Conservation (phyloP, 2,329 filamentous ascomycete genomes). For the Exophiala spinifera region DNA sequence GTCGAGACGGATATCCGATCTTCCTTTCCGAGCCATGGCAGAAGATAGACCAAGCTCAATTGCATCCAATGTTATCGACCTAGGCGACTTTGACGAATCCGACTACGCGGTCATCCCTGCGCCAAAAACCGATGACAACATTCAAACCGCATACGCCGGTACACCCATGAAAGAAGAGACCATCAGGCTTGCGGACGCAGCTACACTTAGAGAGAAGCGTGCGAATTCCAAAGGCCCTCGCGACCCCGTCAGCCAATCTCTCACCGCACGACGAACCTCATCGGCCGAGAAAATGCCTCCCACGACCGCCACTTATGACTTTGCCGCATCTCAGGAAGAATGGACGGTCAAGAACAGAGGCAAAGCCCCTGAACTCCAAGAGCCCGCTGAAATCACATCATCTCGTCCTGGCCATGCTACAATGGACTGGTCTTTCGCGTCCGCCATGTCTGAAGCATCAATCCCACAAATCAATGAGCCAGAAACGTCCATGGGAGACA, state of each 20-base stretch:
- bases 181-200: conserved; percentile 50
- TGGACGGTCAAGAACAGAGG: conserved; percentile 25
- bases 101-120: conserved; percentile 51
- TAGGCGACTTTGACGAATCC: conserved; percentile 50
- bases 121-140: conserved; percentile 42
- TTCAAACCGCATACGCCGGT: conserved; percentile 49
- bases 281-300: conserved; percentile 35
- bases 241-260: conserved; percentile 37
- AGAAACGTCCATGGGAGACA: conserved; percentile 2
- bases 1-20: conserved; percentile 48
- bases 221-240: conserved; percentile 46
- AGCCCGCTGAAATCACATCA: conserved; percentile 26
- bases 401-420: conserved; percentile 24
- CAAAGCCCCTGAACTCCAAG: conserved; percentile 26
- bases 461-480: conserved; percentile 19
- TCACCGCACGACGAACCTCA: conserved; percentile 30
- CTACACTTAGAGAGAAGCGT: conserved; percentile 56
- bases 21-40: conserved; percentile 45
- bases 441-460: conserved; percentile 39
- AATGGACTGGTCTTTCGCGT: conserved; percentile 43
- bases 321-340: conserved; percentile 36
- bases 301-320: conserved; percentile 47
- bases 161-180: conserved; percentile 42
- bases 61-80: conserved; percentile 50
- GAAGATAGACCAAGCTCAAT: conserved; percentile 42